These are phyloP conservation scores for Phytophthora melonis DNA, from an alignment of 352 stramenopile genomes.

Conservation along the genomic window DNA sequence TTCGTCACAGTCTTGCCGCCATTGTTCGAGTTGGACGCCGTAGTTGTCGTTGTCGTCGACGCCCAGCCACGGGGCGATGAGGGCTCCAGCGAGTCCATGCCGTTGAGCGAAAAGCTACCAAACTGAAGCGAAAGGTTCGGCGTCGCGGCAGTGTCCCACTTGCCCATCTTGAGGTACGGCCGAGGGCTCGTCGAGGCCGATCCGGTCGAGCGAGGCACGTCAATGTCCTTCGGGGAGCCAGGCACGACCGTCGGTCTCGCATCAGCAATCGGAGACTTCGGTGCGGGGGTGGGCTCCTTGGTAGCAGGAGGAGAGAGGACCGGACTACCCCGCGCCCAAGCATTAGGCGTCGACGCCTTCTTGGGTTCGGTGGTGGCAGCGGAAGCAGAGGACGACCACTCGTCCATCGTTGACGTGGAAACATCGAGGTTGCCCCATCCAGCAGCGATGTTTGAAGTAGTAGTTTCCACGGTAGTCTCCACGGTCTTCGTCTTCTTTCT, in stretches of 20 bases:
- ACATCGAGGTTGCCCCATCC: constrained; percentile 80
- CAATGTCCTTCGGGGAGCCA: constrained; percentile 76
- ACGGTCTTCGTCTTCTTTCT: constrained; percentile 54
- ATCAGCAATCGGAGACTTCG: constrained; percentile 46
- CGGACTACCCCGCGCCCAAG: constrained; percentile 71
- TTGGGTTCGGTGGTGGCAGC: constrained; percentile 55
- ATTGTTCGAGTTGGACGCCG: constrained; percentile 49
- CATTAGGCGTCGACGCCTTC: constrained; percentile 65
- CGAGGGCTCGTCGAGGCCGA: constrained; percentile 65
- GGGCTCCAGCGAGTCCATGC: constrained; percentile 61
- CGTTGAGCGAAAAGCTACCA: constrained; percentile 87
- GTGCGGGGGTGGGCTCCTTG: constrained; percentile 22
- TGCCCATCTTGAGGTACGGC: constrained; percentile 87
- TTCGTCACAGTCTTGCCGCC: constrained; percentile 53
- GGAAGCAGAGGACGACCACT: constrained; percentile 60
- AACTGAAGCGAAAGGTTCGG: constrained; percentile 88
- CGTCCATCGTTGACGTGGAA: constrained; percentile 61
- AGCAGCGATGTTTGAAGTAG: constrained; percentile 51
- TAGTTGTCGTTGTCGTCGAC: constrained; percentile 55
- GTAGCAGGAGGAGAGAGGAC: constrained; percentile 50
- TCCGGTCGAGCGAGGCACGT: constrained; percentile 45
- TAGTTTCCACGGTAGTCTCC: constrained; percentile 46
- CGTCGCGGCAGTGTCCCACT: constrained; percentile 76
- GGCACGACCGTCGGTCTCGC: constrained; percentile 59
- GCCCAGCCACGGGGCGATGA: constrained; percentile 73